phyloP scores from a whole-genome alignment of 2,329 filamentous ascomycete species.

The Nemania sp. region DNA sequence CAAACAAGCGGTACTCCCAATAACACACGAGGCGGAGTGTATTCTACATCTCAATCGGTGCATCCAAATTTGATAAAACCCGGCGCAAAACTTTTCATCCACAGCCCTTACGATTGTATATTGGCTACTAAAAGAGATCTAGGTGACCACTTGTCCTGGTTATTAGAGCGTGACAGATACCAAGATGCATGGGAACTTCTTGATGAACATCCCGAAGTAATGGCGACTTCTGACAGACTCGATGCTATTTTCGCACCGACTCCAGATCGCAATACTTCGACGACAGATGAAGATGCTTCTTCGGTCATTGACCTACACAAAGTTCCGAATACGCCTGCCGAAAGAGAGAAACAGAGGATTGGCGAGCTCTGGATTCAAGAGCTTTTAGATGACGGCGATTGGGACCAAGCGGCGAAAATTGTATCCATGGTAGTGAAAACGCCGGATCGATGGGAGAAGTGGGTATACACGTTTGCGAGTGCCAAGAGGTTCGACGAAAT shows the following conservation, averaged over 20 bases:
- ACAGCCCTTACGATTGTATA: slow-evolving; percentile 97
- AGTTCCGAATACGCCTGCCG: slow-evolving; percentile 65
- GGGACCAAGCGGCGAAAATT: slow-evolving; percentile 76
- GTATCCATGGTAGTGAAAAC: slow-evolving; percentile 82
- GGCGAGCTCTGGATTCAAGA: slow-evolving; percentile 94
- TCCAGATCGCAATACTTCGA: slow-evolving; percentile 45
- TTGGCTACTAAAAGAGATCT: slow-evolving; percentile 85
- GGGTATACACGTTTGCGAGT: slow-evolving; percentile 90
- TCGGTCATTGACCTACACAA: slow-evolving; percentile 65
- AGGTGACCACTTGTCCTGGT: slow-evolving; percentile 82
- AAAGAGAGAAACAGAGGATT: slow-evolving; percentile 86
- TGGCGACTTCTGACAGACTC: slow-evolving; percentile 48
- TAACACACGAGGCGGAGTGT: slow-evolving; percentile 39
- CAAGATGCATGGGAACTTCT: slow-evolving; percentile 87
- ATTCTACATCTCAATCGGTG: slow-evolving; percentile 42
- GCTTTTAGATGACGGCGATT: slow-evolving; percentile 73
- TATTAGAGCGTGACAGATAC: slow-evolving; percentile 79
- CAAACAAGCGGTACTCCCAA: slow-evolving; percentile 46
- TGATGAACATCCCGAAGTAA: slow-evolving; percentile 81
- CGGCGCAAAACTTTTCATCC: slow-evolving; percentile 79
- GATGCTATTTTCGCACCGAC: slow-evolving; percentile 46
- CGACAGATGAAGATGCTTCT: slow-evolving; percentile 64
- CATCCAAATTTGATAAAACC: slow-evolving; percentile 60
- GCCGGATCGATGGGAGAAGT: slow-evolving; percentile 87
- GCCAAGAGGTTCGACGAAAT: slow-evolving; percentile 89